Evolutionary conservation across 305 asterid genomes (phyloP), one percentile per base, ranked within the genome.

Genomic region (Fraxinus floribunda): DNA sequence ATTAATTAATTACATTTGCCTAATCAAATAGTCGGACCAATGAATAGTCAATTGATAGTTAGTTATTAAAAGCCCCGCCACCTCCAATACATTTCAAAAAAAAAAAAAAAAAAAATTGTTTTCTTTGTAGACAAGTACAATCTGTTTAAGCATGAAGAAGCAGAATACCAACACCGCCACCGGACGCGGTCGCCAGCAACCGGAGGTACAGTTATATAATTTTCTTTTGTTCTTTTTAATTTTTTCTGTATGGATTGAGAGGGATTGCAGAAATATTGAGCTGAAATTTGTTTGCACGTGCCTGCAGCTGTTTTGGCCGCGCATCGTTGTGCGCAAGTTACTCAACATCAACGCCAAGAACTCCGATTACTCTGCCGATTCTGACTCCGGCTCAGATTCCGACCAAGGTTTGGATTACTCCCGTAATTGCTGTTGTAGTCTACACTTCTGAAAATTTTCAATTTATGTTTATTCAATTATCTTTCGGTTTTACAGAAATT

Each of bases 261-360:
- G 80, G 91, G 85, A 85, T 91, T 94, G 93, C 95, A 93, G 97
- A 89, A 79, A 84, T 88, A 64, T 85, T 94, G 97, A 93, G 91
- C 89, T 92, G 98, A 94, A 94, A 85, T 92, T 81, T 86, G 96
- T 88, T 91, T 93, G 95, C 94, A 79, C 94, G 78, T 92, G 97
- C 91, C 90, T 86, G 81, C 92, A 95, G 99, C 90, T 87, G 35
- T 93, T 95, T 72, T 91, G 98, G 99, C 92, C 96, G 80, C 94
- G 97, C 73, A 79, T 89, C 80, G 85, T 95, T 70, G 86, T 95
- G 87, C 95, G 98, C 7, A 95, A 95, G 88, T 90, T 90, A 97
- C 93, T 94, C 62, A 89, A 94, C 81, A 84, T 90, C 46, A 77
- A 87, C 24, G 81, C 87, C 20, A 85, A 84, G 79, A 88, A 89